Conservation (phyloP, 225 moss, liverwort and hornwort genomes). For the Lunularia cruciata region DNA sequence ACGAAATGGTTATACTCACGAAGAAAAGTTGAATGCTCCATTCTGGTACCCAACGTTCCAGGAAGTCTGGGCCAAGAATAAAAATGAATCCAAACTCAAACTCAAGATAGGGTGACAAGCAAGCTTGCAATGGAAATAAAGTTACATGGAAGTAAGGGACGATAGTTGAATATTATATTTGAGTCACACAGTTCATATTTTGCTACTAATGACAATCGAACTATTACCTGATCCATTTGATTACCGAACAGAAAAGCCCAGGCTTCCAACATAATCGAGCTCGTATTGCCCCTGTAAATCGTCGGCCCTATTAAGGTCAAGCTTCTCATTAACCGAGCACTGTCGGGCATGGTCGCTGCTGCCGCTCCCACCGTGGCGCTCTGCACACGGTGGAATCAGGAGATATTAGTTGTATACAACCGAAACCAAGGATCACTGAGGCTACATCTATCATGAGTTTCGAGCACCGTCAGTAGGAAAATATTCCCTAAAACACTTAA, state of each 20-base stretch:
- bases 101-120: too few relatives aligned
- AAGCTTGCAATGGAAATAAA: too few relatives aligned
- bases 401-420: too few relatives aligned
- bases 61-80: constrained; percentile 38
- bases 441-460: too few relatives aligned
- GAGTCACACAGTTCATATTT: too few relatives aligned
- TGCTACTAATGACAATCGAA: too few relatives aligned
- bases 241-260: constrained; percentile 61
- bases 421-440: too few relatives aligned
- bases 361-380: constrained; percentile 60
- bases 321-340: constrained; percentile 49
- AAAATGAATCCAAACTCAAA: too few relatives aligned
- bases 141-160: too few relatives aligned
- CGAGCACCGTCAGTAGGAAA: too few relatives aligned
- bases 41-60: constrained; percentile 43
- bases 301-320: constrained; percentile 72
- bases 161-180: too few relatives aligned
- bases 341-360: constrained; percentile 43
- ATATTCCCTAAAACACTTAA: too few relatives aligned
- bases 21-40: constrained; percentile 69
- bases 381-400: constrained; percentile 28
- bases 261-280: constrained; percentile 46
- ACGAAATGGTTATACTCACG: constrained; percentile 40
- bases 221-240: constrained; percentile 43
- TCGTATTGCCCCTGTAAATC: constrained; percentile 46